phyloP scores from a whole-genome alignment of 2,329 filamentous ascomycete species.

The Pseudocercospora crystallina region DNA sequence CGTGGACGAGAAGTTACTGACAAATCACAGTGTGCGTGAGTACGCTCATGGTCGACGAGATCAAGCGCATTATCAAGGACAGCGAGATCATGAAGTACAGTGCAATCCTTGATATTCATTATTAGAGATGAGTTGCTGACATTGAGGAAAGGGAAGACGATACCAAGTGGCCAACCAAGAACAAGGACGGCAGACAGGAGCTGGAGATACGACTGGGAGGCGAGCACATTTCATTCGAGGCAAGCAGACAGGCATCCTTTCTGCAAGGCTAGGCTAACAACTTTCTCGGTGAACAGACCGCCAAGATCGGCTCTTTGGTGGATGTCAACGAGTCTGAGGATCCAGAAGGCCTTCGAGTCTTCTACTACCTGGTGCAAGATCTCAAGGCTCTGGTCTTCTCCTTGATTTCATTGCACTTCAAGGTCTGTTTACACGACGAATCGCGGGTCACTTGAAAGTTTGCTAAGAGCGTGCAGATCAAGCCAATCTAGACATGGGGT shows the following conservation, averaged over 20 bases:
- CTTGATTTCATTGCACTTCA: slow-evolving; percentile 94
- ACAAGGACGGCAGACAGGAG: slow-evolving; percentile 96
- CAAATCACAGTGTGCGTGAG: slow-evolving; percentile 81
- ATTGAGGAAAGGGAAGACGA: slow-evolving; percentile 76
- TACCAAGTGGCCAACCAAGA: slow-evolving; percentile 98
- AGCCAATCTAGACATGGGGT: slow-evolving; percentile 28
- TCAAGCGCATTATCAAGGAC: slow-evolving; percentile 94
- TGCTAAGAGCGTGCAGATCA: slow-evolving; percentile 27
- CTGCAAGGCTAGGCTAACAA: not conserved
- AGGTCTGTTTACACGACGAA: slow-evolving; percentile 54
- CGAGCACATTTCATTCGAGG: slow-evolving; percentile 98
- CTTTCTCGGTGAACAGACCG: slow-evolving; percentile 63
- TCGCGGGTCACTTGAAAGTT: not conserved
- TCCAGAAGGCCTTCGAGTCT: slow-evolving; percentile 91
- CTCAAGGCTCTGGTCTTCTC: slow-evolving; percentile 96
- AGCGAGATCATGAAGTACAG: slow-evolving; percentile 94
- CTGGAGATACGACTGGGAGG: slow-evolving; percentile 90
- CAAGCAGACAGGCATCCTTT: slow-evolving; percentile 41
- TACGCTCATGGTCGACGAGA: slow-evolving; percentile 83
- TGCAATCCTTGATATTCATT: not conserved
- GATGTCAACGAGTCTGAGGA: slow-evolving; percentile 96
- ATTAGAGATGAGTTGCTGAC: slow-evolving; percentile 17
- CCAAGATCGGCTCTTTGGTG: slow-evolving; percentile 94
- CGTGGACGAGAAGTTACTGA: not conserved
- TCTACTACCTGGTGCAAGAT: slow-evolving; percentile 98